phyloP scores from a whole-genome alignment of 1,284 basidiomycete species.

The Ceratobasidium papillatum region DNA sequence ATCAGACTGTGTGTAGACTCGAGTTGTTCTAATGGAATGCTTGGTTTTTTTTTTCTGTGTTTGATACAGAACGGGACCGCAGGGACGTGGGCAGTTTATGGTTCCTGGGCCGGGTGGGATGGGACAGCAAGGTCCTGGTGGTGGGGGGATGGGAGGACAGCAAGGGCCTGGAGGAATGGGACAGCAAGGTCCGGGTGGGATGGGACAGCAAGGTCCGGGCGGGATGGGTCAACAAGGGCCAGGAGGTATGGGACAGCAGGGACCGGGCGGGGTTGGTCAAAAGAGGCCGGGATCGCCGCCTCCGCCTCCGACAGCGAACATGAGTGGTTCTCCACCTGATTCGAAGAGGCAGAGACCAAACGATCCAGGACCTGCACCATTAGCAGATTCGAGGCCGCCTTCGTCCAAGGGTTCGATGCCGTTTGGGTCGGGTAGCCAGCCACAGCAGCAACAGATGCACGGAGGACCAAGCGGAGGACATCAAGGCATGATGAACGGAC shows the following conservation, averaged over 20 bases:
- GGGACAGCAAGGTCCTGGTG: not conserved
- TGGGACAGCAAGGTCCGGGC: not conserved
- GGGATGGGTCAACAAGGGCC: not conserved
- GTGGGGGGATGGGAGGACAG: not conserved
- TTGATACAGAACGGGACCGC: slow-evolving; percentile 18
- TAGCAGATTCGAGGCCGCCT: slow-evolving; percentile 26
- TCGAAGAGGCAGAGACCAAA: slow-evolving; percentile 26
- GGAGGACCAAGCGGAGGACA: not conserved
- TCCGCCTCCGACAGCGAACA: not conserved
- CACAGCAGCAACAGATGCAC: slow-evolving; percentile 8
- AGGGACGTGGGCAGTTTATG: slow-evolving; percentile 24
- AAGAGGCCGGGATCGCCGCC: slow-evolving; percentile 32
- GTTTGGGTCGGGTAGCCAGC: not conserved
- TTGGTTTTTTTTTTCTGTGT: not conserved
- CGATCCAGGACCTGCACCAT: slow-evolving; percentile 9
- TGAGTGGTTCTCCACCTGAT: slow-evolving; percentile 22
- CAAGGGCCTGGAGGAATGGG: not conserved
- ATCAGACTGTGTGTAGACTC: not conserved
- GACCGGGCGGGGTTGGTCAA: slow-evolving; percentile 7
- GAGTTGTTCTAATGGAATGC: slow-evolving; percentile 14
- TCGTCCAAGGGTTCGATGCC: slow-evolving; percentile 30
- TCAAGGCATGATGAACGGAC: slow-evolving; percentile 27
- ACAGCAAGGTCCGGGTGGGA: not conserved
- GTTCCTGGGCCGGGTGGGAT: not conserved
- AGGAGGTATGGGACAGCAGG: not conserved